Evolutionary conservation across 2,329 filamentous ascomycete species (phyloP), one percentile per base, ranked within the genome.

Genomic region (Tolypocladium tropicale): DNA sequence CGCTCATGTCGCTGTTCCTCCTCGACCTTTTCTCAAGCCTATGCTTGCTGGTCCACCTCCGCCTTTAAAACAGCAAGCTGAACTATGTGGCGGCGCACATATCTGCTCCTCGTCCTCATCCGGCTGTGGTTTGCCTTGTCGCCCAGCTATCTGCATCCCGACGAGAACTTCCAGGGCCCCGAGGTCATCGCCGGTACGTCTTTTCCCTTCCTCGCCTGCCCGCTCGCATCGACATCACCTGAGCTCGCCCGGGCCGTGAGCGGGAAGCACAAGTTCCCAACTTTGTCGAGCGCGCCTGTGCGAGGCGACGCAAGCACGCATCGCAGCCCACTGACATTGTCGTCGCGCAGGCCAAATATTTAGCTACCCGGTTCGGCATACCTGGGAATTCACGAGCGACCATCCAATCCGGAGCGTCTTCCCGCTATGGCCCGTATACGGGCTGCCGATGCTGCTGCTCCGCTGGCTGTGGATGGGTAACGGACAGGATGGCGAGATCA

Each of bases 161-260:
- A 99, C 76, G 94, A 99, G 79, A 94, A 97, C 77, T 99, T 99
- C 67, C 94, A 99, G 75, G 94, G 94, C 37, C 94, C 94, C 18
- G 94, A 99, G 77, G 87, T 97, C 61, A 94, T 97, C 67, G 92
- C 93, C 67, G 93, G 93, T 96, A 83, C 63, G 85, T 75, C 11
- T 57, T 57, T 56, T 49, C 53, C 34, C n/a, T n/a, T 43, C 50
- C 37, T 16, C 41, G 25, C 55, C 28, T 48, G 50, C 30, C 43
- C 46, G 49, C 39, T 39, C 48, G 48, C 57, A 7, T n/a, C 14
- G n/a, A 16, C 28, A 10, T 32, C 6, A 23, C 33, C 6, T 23
- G 28, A 53, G 23, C 43, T 36, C 23, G 25, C 32, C 28, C 33
- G 25, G 36, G 18, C 25, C 36, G 6, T 53, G 9, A 16, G 46